A percentile compares a stretch with the other conserved stretches of the same genome.
These are phyloP conservation scores for Pythium phragmiticola DNA, from an alignment of 352 stramenopile species.

Conservation along the genomic window DNA sequence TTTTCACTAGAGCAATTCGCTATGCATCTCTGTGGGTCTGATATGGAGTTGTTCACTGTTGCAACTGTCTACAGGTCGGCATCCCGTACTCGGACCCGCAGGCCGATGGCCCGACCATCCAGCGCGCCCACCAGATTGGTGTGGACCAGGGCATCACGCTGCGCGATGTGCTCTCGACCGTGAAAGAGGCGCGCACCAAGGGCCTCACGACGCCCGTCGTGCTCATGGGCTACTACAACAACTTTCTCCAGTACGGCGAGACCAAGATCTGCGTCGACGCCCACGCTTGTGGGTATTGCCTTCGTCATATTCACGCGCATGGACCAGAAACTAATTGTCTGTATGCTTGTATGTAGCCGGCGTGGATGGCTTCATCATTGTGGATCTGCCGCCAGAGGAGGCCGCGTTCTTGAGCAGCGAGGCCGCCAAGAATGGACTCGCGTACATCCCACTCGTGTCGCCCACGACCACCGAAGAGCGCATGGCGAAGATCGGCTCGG, in stretches of 20 bases:
- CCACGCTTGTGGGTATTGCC: slow-evolving; percentile 49
- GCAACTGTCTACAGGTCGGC: slow-evolving; percentile 65
- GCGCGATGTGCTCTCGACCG: slow-evolving; percentile 91
- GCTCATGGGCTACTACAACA: slow-evolving; percentile 99
- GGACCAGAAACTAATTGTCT: too few species aligned
- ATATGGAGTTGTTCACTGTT: background rate
- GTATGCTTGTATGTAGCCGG: slow-evolving; percentile 48
- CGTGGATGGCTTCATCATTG: slow-evolving; percentile 98
- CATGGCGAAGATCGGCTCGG: slow-evolving; percentile 79
- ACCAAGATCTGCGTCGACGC: slow-evolving; percentile 86
- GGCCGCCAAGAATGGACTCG: slow-evolving; percentile 89
- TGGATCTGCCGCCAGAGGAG: slow-evolving; percentile 97
- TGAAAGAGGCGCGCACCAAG: slow-evolving; percentile 86
- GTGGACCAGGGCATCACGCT: slow-evolving; percentile 94
- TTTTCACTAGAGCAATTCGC: too few species aligned
- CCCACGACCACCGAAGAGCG: slow-evolving; percentile 95
- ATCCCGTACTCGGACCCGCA: slow-evolving; percentile 99
- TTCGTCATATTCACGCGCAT: background rate
- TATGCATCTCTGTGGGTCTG: background rate
- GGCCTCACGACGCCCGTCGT: slow-evolving; percentile 95
- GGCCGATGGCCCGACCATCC: slow-evolving; percentile 97
- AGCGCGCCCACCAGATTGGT: slow-evolving; percentile 93
- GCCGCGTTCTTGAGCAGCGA: slow-evolving; percentile 88
- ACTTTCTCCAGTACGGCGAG: slow-evolving; percentile 96
- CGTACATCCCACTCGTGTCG: slow-evolving; percentile 96